Conservation (phyloP, 345 rosid genomes). For the Gossypium herbaceum region DNA sequence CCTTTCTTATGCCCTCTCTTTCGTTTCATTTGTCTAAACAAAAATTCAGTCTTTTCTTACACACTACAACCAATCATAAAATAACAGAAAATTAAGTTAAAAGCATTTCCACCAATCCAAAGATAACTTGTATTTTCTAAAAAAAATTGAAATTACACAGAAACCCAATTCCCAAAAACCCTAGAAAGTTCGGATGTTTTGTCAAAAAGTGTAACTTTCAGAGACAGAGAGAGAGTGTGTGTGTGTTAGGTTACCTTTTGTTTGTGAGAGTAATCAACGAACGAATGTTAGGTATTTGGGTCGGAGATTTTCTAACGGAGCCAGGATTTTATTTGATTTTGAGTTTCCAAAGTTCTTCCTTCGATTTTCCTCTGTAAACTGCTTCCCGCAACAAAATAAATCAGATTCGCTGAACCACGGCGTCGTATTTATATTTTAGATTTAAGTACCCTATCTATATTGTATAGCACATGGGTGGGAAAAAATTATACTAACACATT, state of each 20-base stretch:
- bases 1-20: slow-evolving; percentile 68
- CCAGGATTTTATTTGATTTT: too few species aligned
- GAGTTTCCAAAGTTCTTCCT: neutral
- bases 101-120: neutral
- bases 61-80: slow-evolving; percentile 3
- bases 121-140: neutral
- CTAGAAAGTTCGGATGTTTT: neutral
- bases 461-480: too few species aligned
- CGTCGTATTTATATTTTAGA: neutral
- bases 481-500: too few species aligned
- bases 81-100: neutral
- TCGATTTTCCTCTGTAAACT: too few species aligned
- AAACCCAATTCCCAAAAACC: slow-evolving; percentile 4
- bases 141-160: neutral
- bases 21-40: slow-evolving; percentile 50
- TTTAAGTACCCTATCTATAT: too few species aligned
- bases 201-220: too few species aligned
- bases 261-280: too few species aligned
- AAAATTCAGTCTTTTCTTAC: slow-evolving; percentile 3
- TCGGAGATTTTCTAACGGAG: too few species aligned
- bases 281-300: too few species aligned
- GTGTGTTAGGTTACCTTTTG: too few species aligned
- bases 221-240: too few species aligned
- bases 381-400: neutral
- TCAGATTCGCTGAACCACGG: neutral